Evolutionary conservation across 2,329 filamentous ascomycete genomes (phyloP), one percentile per base, ranked within the genome.

Genomic region (Thelonectria rubi): DNA sequence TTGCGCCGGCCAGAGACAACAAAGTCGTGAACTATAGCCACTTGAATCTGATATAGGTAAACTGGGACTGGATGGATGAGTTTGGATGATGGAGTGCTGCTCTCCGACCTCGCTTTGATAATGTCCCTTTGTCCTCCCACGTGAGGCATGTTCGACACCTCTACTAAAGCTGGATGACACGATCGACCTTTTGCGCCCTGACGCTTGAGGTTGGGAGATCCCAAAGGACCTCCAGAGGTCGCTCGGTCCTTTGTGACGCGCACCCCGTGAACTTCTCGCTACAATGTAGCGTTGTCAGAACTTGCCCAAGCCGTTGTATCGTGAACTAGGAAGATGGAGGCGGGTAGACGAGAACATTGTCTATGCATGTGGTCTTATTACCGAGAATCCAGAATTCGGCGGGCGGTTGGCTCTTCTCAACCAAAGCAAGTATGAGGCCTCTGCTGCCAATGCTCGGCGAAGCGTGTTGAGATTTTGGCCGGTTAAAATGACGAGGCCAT

Each of bases 321-420:
- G 52, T 39, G 9, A 26, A 20, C 48, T 47, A 10, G 39, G 32
- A 52, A 32, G 26, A 26, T 32, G 32, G 58, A 46, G 40, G 45
- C 20, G 21, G n/a, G 63, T 66, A 17, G 37, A 45, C 21, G 55
- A 43, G 34, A 65, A 58, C 64, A 49, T 55, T 56, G 57, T 67
- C 58, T 64, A 63, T 67, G 55, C 55, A 55, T 52, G 61, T 58
- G 54, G 55, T 50, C 48, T 64, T 45, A 63, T 56, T 60, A 42
- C 18, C 39, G 39, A n/a, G 39, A 45, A 30, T 30, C 34, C 45
- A 66, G 55, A 55, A 57, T 54, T 55, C 54, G 47, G 26, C 46
- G 42, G 56, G 42, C 21, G 26, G 37, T 59, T 18, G 37, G 45
- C 26, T 21, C 21, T 39, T 24, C 48, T 24, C 21, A 24, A 42